phyloP scores from a whole-genome alignment of 306 rosid genomes.

The Vachellia pachyceras region DNA sequence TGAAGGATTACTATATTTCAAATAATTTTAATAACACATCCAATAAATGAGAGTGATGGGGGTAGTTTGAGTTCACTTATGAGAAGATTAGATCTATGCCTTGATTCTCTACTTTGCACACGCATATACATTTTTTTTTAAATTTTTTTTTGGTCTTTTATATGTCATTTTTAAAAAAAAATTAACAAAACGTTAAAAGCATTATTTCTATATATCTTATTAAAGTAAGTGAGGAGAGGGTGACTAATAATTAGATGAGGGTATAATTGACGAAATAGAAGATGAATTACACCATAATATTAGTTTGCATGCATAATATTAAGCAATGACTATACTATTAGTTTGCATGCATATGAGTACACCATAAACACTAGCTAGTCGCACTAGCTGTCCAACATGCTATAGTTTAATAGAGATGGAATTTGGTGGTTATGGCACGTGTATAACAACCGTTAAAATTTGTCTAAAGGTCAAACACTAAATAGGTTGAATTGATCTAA shows the following conservation, averaged over 20 bases:
- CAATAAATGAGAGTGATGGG: not conserved
- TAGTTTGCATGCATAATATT: not conserved
- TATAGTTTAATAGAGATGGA: not conserved
- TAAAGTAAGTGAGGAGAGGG: too few species aligned
- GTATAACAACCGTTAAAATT: not conserved
- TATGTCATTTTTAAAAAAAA: too few species aligned
- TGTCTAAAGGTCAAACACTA: not conserved
- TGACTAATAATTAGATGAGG: too few species aligned
- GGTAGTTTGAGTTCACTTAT: not conserved
- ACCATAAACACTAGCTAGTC: not conserved
- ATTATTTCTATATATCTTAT: too few species aligned
- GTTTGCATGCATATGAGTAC: not conserved
- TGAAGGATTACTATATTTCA: too few species aligned
- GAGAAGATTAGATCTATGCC: not conserved
- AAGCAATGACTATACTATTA: not conserved
- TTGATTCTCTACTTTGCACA: too few species aligned
- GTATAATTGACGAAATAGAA: too few species aligned
- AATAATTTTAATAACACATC: not conserved
- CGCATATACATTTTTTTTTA: too few species aligned
- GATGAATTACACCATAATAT: not conserved
- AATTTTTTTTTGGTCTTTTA: too few species aligned
- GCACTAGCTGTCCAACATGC: not conserved
- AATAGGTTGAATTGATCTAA: too few species aligned
- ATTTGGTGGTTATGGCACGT: not conserved
- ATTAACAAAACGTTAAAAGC: too few species aligned